Evolutionary conservation across 148 eudicot genomes (phyloP).

Genomic region (Suaeda aralocaspica): DNA sequence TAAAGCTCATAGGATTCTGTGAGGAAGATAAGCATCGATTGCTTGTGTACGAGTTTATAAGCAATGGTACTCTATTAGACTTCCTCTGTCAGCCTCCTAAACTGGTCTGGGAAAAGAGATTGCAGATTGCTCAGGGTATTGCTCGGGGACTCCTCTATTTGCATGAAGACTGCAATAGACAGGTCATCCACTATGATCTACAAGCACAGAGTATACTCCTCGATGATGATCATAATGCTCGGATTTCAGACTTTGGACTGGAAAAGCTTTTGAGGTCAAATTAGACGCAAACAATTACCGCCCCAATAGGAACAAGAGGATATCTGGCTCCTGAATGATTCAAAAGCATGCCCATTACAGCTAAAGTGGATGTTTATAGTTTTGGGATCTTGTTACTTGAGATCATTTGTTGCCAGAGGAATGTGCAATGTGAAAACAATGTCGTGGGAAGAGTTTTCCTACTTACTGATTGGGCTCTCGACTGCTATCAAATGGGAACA

Average conservation of each 20-base stretch:
- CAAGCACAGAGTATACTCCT: constrained; percentile 36
- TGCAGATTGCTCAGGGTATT: constrained; percentile 23
- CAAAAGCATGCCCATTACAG: constrained; percentile 22
- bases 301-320: constrained; percentile 36
- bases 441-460: constrained; percentile 17
- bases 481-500: constrained; percentile 19
- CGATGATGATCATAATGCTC: constrained; percentile 26
- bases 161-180: constrained; percentile 37
- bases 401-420: constrained; percentile 30
- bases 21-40: constrained; percentile 26
- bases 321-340: constrained; percentile 44
- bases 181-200: constrained; percentile 41
- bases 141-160: constrained; percentile 31
- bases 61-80: constrained; percentile 31
- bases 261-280: constrained; percentile 34
- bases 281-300: constrained; percentile 29
- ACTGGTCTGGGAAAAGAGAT: constrained; percentile 27
- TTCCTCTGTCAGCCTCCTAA: constrained; percentile 21
- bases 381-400: constrained; percentile 34
- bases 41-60: constrained; percentile 36
- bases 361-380: constrained; percentile 34
- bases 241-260: constrained; percentile 37
- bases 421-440: constrained; percentile 4
- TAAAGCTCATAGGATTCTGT: constrained; percentile 30
- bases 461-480: constrained; percentile 27